phyloP scores from a whole-genome alignment of 1,284 basidiomycete species.

The Somion occarium region DNA sequence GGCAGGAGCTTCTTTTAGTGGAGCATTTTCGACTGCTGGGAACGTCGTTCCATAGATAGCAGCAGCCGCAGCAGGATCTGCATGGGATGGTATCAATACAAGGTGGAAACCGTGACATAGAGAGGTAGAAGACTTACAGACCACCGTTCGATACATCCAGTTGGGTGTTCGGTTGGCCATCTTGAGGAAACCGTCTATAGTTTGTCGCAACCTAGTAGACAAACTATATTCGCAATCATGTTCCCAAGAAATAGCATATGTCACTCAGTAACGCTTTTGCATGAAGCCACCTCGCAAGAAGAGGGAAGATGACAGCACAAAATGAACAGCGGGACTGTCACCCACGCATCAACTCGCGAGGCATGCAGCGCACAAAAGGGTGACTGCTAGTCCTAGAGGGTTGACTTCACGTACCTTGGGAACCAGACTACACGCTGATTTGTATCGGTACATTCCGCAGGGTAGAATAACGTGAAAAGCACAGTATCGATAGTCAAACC shows the following conservation, averaged over 20 bases:
- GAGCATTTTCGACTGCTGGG: conserved; percentile 30
- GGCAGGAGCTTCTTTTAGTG: conserved; percentile 20
- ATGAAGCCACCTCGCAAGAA: neutral
- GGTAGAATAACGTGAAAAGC: conserved; percentile 36
- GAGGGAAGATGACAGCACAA: neutral
- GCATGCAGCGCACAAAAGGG: too few species aligned
- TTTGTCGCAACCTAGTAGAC: conserved; percentile 24
- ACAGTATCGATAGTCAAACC: conserved; percentile 32
- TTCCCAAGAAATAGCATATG: neutral
- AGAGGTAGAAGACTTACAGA: conserved; percentile 10
- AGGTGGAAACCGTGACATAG: neutral
- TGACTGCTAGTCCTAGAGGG: neutral
- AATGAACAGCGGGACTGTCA: neutral
- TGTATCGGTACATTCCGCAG: conserved; percentile 20
- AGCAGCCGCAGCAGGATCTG: conserved; percentile 26
- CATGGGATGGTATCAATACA: neutral
- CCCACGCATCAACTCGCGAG: too few species aligned
- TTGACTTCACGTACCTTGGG: conserved; percentile 25
- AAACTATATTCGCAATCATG: conserved; percentile 1
- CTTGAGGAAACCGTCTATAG: conserved; percentile 32
- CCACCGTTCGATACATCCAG: conserved; percentile 21
- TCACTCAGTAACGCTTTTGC: conserved; percentile 1
- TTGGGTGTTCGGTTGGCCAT: conserved; percentile 31
- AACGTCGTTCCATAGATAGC: conserved; percentile 34
- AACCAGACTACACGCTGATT: conserved; percentile 22